A percentile compares a stretch with the other conserved stretches of the same genome.
phyloP scores from a whole-genome alignment of 1,139 yeast species.

The Suhomyces guaymorum region DNA sequence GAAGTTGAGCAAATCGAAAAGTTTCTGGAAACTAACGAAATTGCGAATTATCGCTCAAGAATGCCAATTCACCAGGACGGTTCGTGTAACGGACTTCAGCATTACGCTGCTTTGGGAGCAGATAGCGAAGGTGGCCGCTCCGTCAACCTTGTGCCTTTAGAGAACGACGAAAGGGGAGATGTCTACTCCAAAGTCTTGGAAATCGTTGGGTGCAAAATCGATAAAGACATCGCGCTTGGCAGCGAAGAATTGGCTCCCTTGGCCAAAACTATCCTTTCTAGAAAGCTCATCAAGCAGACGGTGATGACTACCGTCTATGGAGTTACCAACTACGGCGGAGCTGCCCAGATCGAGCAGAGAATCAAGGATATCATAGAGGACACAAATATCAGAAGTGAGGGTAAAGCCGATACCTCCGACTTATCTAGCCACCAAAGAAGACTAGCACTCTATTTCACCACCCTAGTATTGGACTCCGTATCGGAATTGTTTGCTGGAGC shows the following conservation, averaged over 20 bases:
- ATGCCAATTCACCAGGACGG: slow-evolving; percentile 50
- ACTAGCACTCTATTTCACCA: slow-evolving; percentile 28
- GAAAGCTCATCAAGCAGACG: slow-evolving; percentile 46
- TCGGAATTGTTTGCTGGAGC: slow-evolving; percentile 39
- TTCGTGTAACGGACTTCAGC: slow-evolving; percentile 51
- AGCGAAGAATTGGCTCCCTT: slow-evolving; percentile 17
- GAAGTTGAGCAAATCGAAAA: slow-evolving; percentile 30
- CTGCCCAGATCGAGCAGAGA: slow-evolving; percentile 31
- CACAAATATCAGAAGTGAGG: neutral
- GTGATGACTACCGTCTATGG: slow-evolving; percentile 54
- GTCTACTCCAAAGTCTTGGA: slow-evolving; percentile 38
- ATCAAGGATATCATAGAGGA: slow-evolving; percentile 25
- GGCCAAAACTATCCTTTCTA: slow-evolving; percentile 23
- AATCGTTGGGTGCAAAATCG: slow-evolving; percentile 25
- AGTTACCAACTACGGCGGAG: slow-evolving; percentile 42
- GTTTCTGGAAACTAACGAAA: slow-evolving; percentile 19
- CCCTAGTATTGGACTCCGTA: slow-evolving; percentile 33
- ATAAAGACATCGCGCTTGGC: slow-evolving; percentile 12
- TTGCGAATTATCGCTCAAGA: slow-evolving; percentile 31
- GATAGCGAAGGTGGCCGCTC: slow-evolving; percentile 41
- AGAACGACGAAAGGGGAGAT: slow-evolving; percentile 28
- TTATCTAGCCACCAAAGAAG: slow-evolving; percentile 1
- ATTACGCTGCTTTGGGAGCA: slow-evolving; percentile 46
- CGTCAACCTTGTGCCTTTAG: slow-evolving; percentile 35
- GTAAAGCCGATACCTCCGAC: neutral